These are phyloP conservation scores for Caloboletus firmus DNA, from an alignment of 1,284 basidiomycete genomes.

Conservation along the genomic window DNA sequence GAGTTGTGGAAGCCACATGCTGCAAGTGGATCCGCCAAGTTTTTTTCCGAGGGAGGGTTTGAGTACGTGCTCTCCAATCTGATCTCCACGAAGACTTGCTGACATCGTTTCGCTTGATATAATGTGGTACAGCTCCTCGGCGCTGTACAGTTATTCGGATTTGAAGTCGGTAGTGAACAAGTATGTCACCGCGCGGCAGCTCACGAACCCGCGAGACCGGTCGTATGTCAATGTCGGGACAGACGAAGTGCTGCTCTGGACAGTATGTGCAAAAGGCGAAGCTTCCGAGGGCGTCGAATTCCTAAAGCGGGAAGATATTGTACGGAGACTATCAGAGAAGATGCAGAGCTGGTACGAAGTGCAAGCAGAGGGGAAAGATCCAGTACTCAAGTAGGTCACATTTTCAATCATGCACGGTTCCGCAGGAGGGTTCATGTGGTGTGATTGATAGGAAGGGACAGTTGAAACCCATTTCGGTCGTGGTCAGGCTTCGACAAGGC, in stretches of 20 bases:
- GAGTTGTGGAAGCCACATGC: slow-evolving; percentile 78
- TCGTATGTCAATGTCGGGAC: slow-evolving; percentile 70
- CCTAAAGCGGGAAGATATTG: slow-evolving; percentile 69
- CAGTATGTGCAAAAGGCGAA: slow-evolving; percentile 49
- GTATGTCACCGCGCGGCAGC: slow-evolving; percentile 61
- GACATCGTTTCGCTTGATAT: neutral
- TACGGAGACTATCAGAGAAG: slow-evolving; percentile 51
- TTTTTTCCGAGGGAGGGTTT: slow-evolving; percentile 64
- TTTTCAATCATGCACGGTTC: neutral
- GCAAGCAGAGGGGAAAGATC: slow-evolving; percentile 48
- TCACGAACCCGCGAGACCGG: slow-evolving; percentile 67
- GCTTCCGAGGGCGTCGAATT: slow-evolving; percentile 46
- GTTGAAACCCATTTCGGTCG: slow-evolving; percentile 66
- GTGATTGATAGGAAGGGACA: slow-evolving; percentile 64
- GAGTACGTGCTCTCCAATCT: slow-evolving; percentile 41
- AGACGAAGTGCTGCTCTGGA: slow-evolving; percentile 46
- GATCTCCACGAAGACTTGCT: neutral
- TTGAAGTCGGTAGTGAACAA: slow-evolving; percentile 56
- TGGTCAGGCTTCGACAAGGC: slow-evolving; percentile 72
- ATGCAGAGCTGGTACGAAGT: slow-evolving; percentile 79
- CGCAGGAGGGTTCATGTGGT: neutral
- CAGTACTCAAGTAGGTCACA: slow-evolving; percentile 52
- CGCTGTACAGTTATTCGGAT: slow-evolving; percentile 55
- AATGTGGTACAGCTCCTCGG: slow-evolving; percentile 43
- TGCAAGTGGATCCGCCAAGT: slow-evolving; percentile 41